Evolutionary conservation across 2,329 filamentous ascomycete genomes (phyloP).

Genomic region (Graphiopsis chlorocephala): DNA sequence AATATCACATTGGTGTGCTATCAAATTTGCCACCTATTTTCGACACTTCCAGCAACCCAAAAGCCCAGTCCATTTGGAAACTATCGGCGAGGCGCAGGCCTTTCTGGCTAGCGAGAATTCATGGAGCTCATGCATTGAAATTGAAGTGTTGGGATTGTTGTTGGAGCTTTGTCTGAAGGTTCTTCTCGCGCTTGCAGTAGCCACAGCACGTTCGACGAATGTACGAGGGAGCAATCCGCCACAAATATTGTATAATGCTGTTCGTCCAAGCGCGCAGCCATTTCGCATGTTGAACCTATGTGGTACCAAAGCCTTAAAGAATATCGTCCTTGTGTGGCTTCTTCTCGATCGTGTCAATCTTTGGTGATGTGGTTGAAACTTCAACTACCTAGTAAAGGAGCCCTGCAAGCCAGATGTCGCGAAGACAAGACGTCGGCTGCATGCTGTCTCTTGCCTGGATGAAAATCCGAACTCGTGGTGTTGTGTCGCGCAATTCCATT

Average conservation of each 20-base stretch:
- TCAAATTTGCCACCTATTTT: neutral
- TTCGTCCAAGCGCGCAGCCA: neutral
- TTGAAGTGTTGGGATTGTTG: neutral
- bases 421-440: neutral
- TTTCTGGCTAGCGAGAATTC: neutral
- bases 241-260: neutral
- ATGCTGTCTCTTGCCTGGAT: neutral
- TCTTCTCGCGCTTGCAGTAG: neutral
- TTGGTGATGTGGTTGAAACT: neutral
- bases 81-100: neutral
- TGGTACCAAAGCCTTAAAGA: neutral
- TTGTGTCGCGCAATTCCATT: neutral
- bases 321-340: neutral
- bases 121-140: neutral
- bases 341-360: neutral
- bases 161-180: neutral
- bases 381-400: neutral
- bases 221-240: neutral
- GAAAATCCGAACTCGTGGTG: neutral
- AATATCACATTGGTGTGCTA: no score
- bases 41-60: neutral
- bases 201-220: neutral
- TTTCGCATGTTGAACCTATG: neutral
- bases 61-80: neutral
- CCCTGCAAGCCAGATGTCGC: neutral